Percentiles rank a stretch among this genome's conserved stretches.
phyloP scores from a whole-genome alignment of 441 rosid species.

The Adansonia rubrostipa region DNA sequence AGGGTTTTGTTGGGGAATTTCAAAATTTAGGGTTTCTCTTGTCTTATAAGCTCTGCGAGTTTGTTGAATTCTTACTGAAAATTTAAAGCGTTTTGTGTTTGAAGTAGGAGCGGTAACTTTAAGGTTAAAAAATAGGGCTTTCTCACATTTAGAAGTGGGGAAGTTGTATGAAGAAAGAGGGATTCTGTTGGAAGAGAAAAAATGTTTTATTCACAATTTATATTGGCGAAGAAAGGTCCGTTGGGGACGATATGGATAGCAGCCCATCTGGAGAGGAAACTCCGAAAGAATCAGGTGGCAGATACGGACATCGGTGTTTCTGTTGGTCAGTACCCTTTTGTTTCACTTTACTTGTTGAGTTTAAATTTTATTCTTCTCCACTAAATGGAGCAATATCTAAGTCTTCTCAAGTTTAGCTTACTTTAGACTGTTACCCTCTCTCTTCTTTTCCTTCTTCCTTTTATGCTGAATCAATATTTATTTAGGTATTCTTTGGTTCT shows the following conservation, averaged over 20 bases:
- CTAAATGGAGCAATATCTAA: background rate
- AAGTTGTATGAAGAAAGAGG: slow-evolving; percentile 39
- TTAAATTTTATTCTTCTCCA: background rate
- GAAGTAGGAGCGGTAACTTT: slow-evolving; percentile 3
- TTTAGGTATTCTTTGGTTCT: background rate
- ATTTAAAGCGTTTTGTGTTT: slow-evolving; percentile 23
- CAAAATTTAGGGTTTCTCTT: slow-evolving; percentile 23
- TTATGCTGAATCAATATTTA: background rate
- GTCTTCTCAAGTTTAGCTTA: background rate
- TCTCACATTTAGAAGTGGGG: slow-evolving; percentile 20
- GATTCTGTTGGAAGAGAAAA: slow-evolving; percentile 37
- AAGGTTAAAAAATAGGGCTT: slow-evolving; percentile 15
- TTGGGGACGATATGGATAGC: slow-evolving; percentile 99
- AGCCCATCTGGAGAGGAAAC: slow-evolving; percentile 99
- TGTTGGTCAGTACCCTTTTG: slow-evolving; percentile 67
- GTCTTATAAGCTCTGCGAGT: background rate
- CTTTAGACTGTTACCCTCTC: background rate
- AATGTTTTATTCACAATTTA: slow-evolving; percentile 99
- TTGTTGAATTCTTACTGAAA: slow-evolving; percentile 21
- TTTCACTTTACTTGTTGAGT: background rate
- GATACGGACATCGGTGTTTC: slow-evolving; percentile 99
- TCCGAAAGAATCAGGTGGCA: slow-evolving; percentile 98
- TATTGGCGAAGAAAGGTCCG: slow-evolving; percentile 99
- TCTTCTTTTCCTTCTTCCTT: background rate
- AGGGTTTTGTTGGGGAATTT: slow-evolving; percentile 21